Conservation (phyloP, 176 grass and related monocot species). For the Cenchrus purpureus region DNA sequence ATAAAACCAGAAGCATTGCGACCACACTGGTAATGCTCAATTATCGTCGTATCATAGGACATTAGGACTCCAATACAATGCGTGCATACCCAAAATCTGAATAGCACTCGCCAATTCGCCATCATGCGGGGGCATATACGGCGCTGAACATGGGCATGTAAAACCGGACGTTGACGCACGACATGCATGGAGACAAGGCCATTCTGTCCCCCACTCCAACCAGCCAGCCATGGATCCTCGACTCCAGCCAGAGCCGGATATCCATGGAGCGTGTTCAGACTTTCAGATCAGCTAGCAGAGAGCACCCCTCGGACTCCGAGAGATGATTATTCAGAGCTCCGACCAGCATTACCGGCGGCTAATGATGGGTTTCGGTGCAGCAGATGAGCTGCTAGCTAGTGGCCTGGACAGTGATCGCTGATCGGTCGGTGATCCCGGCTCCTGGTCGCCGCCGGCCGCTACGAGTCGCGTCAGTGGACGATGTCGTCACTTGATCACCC, state of each 20-base stretch:
- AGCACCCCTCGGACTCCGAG: no score
- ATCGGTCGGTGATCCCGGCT: not conserved
- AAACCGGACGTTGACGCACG: not conserved
- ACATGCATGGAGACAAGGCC: not conserved
- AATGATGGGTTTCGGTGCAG: not conserved
- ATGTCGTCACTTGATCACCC: constrained; percentile 9
- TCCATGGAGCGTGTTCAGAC: constrained; percentile 11
- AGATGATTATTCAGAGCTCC: not conserved
- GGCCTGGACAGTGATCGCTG: not conserved
- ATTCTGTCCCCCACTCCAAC: not conserved
- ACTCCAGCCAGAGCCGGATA: not conserved
- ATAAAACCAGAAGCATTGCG: not conserved
- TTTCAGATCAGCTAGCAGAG: not conserved
- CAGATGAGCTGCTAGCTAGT: not conserved
- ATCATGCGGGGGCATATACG: not conserved
- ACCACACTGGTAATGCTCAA: not conserved
- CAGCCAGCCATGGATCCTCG: not conserved
- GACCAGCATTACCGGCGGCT: not conserved
- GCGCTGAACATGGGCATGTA: not conserved
- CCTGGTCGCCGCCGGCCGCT: not conserved
- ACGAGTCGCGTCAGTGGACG: constrained; percentile 15
- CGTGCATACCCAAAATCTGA: not conserved
- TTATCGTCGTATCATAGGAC: not conserved
- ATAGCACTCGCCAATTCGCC: not conserved
- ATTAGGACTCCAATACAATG: not conserved